phyloP scores from a whole-genome alignment of 179 eudicot genomes.

The Beta lomatogona region DNA sequence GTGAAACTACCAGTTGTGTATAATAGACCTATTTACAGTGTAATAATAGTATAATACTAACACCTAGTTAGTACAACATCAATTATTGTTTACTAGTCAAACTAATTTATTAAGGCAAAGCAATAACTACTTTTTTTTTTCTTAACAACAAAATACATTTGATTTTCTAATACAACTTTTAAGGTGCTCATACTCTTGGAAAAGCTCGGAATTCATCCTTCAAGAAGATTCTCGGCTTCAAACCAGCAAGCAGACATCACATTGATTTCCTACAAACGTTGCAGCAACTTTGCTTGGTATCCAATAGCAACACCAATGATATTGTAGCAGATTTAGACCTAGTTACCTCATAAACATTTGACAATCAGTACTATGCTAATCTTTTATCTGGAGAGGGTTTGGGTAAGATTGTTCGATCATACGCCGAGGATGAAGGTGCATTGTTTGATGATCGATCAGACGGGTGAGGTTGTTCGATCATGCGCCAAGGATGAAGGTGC shows the following conservation, averaged over 20 bases:
- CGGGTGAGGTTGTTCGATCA: conserved; percentile 42
- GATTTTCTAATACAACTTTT: neutral
- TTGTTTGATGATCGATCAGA: conserved; percentile 35
- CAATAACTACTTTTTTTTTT: too few species aligned
- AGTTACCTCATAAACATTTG: conserved; percentile 63
- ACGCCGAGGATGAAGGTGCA: too few species aligned
- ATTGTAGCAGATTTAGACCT: conserved; percentile 63
- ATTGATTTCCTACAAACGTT: conserved; percentile 55
- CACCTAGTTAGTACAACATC: too few species aligned
- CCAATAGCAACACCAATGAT: conserved; percentile 33
- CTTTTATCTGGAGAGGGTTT: conserved; percentile 71
- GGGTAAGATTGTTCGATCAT: too few species aligned
- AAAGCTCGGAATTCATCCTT: conserved; percentile 82
- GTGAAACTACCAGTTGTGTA: too few species aligned
- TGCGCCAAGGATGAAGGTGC: conserved; percentile 44
- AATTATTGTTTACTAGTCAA: too few species aligned
- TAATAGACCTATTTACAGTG: too few species aligned
- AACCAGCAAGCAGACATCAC: conserved; percentile 44
- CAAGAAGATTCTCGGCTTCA: conserved; percentile 56
- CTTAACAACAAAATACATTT: neutral
- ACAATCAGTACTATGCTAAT: conserved; percentile 76
- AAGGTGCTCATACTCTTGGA: conserved; percentile 90
- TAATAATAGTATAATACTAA: too few species aligned
- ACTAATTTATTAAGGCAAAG: too few species aligned
- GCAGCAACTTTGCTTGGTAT: conserved; percentile 52